Evolutionary conservation across 2,329 filamentous ascomycete species (phyloP), one percentile per base, ranked within the genome.

Genomic region (Monilinia aucupariae): DNA sequence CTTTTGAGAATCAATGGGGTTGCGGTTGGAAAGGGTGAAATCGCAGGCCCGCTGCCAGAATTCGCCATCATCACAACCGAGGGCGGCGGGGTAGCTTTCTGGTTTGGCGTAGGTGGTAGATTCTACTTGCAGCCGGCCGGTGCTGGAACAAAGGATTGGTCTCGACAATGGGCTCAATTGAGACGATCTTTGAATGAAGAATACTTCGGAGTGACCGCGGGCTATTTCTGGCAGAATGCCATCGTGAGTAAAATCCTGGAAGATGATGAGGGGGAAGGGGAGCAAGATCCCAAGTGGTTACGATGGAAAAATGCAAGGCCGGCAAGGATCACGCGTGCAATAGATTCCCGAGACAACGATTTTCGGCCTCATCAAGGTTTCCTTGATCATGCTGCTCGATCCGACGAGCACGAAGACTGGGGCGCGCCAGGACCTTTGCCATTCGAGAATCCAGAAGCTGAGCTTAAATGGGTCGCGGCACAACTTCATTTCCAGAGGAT

Each of bases 51-150:
- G 4, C 53, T 74, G 20, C 71, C 71, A 13, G 41, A 45, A 17
- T 74, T 74, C 55, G 72, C 70, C 3, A 61, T 73, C 25, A 72
- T 73, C 22, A 65, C 70, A 43, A 65, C 51, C 34, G 68, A 69
- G 34, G 70, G 70, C 10, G 64, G 65, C 8, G 70, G 71, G 41
- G 45, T 72, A 12, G 59, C 66, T 43, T 73, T 73, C 27, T 73
- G 71, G 71, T 70, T 62, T 61, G 71, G 71, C 5, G 39, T 59
- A 12, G 52, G 51, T 9, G 71, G 71, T 22, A 63, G 69, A 17
- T 61, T 68, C 34, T 67, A 63, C 53, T n/a, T 56, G 39, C 41
- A 62, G 37, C 51, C 51, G 2, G 59, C 64, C 45, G 55, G 43
- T 34, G 52, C 54, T 9, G 22, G 39, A 15, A 49, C 54, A 2